Evolutionary conservation across 306 rosid species (phyloP), one percentile per base, ranked within the genome.

Genomic region (Gleditsia sinensis): DNA sequence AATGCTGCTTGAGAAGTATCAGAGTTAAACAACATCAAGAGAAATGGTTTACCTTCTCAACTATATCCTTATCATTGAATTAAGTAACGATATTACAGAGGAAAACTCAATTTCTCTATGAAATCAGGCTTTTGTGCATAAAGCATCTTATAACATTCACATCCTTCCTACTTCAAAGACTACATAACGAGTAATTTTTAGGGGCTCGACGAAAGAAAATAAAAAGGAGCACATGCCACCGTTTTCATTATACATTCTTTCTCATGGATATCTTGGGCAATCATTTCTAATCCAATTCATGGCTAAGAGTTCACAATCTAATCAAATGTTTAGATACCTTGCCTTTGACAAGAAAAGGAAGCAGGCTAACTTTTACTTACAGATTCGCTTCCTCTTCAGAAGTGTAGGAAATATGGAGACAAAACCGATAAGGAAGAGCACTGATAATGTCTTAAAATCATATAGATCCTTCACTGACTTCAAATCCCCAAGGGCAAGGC

Each of bases 401-500:
- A 94, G 54, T 20, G 96, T 87, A 0, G 98, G 98, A 42, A 67
- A 24, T 50, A 94, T 87, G 75, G 83, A 83, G 80, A 94, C 74
- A 60, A 86, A 91, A 80, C 98, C 96, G 72, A 91, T 88, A 67
- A 94, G 91, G 88, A 91, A 94, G 55, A 94, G 98, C 58, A 91
- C 93, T 5, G 78, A 83, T 80, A 94, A 82, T 50, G 98, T 94
- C 85, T 89, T 94, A 19, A 85, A 88, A 77, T 94, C 98, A 43
- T 91, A 94, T 60, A 94, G 88, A 70, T 94, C 98, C 87, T 85
- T 91, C 76, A 94, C 84, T 10, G 98, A 94, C 73, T 88, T 88
- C 20, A 91, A 94, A 85, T 94, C 98, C 77, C 97, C 97, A 14
- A 94, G 97, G 73, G 98, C 97, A 82, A 92, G 98, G 71, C 98